A percentile compares a stretch with the other conserved stretches of the same genome.
Evolutionary conservation across 192 early-diverging fungal genomes (phyloP).

Genomic region (Coemansia sp.): DNA sequence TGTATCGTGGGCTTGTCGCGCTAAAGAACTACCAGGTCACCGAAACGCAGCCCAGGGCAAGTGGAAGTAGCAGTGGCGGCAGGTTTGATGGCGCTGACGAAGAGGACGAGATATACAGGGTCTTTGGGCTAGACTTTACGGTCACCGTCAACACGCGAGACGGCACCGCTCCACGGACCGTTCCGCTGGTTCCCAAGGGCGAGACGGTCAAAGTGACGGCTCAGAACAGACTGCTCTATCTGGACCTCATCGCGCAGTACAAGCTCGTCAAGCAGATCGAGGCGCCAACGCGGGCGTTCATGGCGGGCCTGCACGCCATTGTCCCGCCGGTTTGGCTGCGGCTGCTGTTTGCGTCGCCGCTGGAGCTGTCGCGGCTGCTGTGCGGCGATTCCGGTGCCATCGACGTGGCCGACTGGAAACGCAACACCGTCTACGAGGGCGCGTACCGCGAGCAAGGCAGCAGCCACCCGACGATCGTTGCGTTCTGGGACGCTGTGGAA

Average conservation of each 20-base stretch:
- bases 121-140: constrained; percentile 67
- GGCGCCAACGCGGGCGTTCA: constrained; percentile 78
- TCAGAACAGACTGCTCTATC: constrained; percentile 83
- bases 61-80: background rate
- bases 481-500: constrained; percentile 70
- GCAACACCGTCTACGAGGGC: constrained; percentile 75
- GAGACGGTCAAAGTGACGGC: constrained; percentile 76
- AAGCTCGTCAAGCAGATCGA: constrained; percentile 82
- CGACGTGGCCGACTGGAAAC: constrained; percentile 71
- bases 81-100: constrained; percentile 51
- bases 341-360: constrained; percentile 82
- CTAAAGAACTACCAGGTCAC: constrained; percentile 67
- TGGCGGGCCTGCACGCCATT: constrained; percentile 78
- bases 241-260: constrained; percentile 85
- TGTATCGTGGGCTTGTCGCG: constrained; percentile 71
- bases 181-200: constrained; percentile 81
- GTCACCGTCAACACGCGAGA: constrained; percentile 57
- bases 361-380: constrained; percentile 88
- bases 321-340: constrained; percentile 84
- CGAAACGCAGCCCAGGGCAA: background rate
- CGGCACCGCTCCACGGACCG: constrained; percentile 25
- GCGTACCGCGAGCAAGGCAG: constrained; percentile 55
- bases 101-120: constrained; percentile 61
- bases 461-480: constrained; percentile 70
- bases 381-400: constrained; percentile 78